These are phyloP conservation scores for Aeschynomene evenia DNA, from an alignment of 306 rosid genomes.

Conservation along the genomic window DNA sequence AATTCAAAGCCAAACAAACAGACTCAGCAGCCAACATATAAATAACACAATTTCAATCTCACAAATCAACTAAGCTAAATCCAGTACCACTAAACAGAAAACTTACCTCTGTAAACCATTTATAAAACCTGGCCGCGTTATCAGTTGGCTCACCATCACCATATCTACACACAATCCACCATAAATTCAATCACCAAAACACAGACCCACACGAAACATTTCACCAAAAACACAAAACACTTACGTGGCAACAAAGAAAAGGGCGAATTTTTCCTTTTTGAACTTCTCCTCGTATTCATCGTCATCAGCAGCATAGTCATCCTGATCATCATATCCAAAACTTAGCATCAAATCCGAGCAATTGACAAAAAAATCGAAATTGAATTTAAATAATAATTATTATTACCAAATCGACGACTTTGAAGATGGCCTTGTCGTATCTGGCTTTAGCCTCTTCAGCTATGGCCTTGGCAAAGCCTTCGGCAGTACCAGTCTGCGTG, in stretches of 20 bases:
- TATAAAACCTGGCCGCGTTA: constrained; percentile 89
- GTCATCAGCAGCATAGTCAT: constrained; percentile 81
- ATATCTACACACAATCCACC: constrained; percentile 59
- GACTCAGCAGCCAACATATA: constrained; percentile 16
- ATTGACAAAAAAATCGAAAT: background rate
- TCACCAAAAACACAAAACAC: constrained; percentile 13
- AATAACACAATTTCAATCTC: constrained; percentile 2
- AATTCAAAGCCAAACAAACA: constrained; percentile 17
- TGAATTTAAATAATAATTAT: too few species aligned
- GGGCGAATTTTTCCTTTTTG: constrained; percentile 58
- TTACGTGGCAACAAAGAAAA: constrained; percentile 97
- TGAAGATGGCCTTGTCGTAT: constrained; percentile 72
- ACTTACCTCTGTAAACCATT: constrained; percentile 87
- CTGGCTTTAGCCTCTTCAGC: constrained; percentile 89
- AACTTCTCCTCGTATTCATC: constrained; percentile 76
- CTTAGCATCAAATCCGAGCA: constrained; percentile 13
- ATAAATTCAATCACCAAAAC: constrained; percentile 12
- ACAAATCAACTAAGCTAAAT: background rate
- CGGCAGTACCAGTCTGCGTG: constrained; percentile 98
- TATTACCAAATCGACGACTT: constrained; percentile 84
- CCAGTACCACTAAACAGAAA: background rate
- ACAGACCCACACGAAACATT: background rate
- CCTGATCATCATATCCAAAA: constrained; percentile 46
- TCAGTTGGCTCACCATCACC: constrained; percentile 99
- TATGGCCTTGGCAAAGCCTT: constrained; percentile 96